These are phyloP conservation scores for Penicillium alfredii DNA, from an alignment of 495 filamentous ascomycete genomes.

Conservation along the genomic window DNA sequence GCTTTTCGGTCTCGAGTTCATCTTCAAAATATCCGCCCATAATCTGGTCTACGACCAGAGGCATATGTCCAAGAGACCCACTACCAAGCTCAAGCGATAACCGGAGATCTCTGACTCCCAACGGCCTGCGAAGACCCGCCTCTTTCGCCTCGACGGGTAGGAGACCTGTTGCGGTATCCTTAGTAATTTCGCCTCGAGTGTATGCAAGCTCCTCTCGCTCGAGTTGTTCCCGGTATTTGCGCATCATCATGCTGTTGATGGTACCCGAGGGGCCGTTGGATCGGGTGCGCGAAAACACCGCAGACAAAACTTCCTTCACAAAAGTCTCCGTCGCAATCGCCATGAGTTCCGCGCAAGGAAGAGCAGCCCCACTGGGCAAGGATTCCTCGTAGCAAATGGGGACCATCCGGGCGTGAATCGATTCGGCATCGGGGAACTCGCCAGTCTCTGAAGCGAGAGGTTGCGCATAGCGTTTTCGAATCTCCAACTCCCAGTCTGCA, in stretches of 20 bases:
- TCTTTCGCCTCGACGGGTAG: constrained; percentile 70
- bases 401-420: constrained; percentile 78
- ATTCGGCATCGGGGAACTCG: constrained; percentile 80
- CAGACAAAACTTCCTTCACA: constrained; percentile 79
- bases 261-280: constrained; percentile 70
- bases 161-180: constrained; percentile 56
- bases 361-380: constrained; percentile 62
- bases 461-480: constrained; percentile 84
- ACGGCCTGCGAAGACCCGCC: constrained; percentile 55
- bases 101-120: constrained; percentile 74
- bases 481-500: constrained; percentile 82
- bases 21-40: constrained; percentile 69
- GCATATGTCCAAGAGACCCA: constrained; percentile 69
- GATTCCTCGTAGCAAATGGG: constrained; percentile 94
- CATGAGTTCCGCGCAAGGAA: constrained; percentile 78
- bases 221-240: constrained; percentile 66
- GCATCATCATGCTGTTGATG: constrained; percentile 68
- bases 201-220: constrained; percentile 65
- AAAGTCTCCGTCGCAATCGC: constrained; percentile 85
- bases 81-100: constrained; percentile 70
- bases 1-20: constrained; percentile 56
- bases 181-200: constrained; percentile 61
- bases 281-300: constrained; percentile 70
- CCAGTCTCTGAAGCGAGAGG: constrained; percentile 82
- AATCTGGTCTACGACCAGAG: constrained; percentile 63